Base-by-base conservation (phyloP, 2,329 filamentous ascomycete species). In the Botrytis sinoallii region DNA sequence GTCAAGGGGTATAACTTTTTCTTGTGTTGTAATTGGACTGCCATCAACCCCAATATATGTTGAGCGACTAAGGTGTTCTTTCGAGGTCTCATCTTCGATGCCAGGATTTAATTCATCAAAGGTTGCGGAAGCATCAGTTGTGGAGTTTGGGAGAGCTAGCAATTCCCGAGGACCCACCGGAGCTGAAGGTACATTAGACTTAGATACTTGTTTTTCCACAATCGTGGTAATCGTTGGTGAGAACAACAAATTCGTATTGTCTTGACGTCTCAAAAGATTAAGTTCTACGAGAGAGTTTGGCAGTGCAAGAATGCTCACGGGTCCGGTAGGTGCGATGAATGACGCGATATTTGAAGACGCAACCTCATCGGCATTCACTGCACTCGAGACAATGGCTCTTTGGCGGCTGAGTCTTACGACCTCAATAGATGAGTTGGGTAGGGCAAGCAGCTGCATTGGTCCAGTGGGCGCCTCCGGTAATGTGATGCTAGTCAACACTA, bases 121-220 rank as follows among this genome's bases (percentile, higher is more conserved):
- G 22, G 18, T 42, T 44, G 70, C 22, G 25, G 8, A 14, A 25
- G n/a, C 38, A 14, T 66, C 38, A 55, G 46, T 25, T 38, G 59
- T 18, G 29, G 70, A 76, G 40, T 90, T 89, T 25, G 88, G 88
- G 46, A 90, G 80, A 18, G 85, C 84, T 20, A 90, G 80, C 12
- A 90, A 82, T 75, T 86, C 83, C 65, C 80, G 75, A 38, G 79
- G 78, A 6, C 78, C 79, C 42, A 80, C 77, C 32, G 79, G 78
- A n/a, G 63, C 52, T 35, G 64, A 32, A 57, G 42, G 16, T 32
- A 67, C 59, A 22, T n/a, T 61, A 8, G 38, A 65, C 32, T 38
- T 65, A 25, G 2, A 20, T 8, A 66, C 32, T 1, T n/a, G 9
- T n/a, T 40, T 29, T 42, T 61, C 38, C 12, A 65, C 10, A 4